Base-by-base conservation (phyloP, 129 eudicot genomes). In the Saussurea involucrata region DNA sequence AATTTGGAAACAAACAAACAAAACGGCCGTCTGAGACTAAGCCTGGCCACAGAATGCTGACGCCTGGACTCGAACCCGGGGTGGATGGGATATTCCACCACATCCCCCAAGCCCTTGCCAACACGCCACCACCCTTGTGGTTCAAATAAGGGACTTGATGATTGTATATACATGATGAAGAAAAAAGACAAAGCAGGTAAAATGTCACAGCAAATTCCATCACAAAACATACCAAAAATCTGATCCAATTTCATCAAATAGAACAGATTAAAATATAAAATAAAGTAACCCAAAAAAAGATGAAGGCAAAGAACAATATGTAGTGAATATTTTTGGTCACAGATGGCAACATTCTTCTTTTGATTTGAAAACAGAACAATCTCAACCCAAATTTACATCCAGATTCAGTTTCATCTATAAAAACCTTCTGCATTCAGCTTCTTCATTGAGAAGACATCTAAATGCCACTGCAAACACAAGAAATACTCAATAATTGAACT, bases 321-420 rank as follows among this genome's bases (percentile, higher is more conserved):
- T 65, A 72, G 42, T 72, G 27, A 63, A 69, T n/a, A 69, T 68
- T 9, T 78, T 63, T 78, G 72, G 70, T 58, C 69, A 78, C 63
- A 60, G 24, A 69, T 69, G 68, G 70, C 76, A 60, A 40, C 13
- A 20, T 22, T 49, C 28, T 67, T 67, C 22, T 27, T 42, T 42
- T 57, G 42, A 18, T 69, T 70, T 40, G 55, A 11, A 71, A 78
- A 78, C 61, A 69, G 76, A 63, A 27, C 27, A 13, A 32, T 75
- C 5, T 17, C 25, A 17, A 60, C 15, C 63, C 63, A 32, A 65
- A 80, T 80, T 64, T 79, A 71, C 73, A 78, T 20, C 72, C 24
- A 8, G 17, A 27, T 31, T 44, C 53, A 13, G 65, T 72, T 73
- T 34, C 29, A 80, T 66, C 63, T 80, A 32, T 66, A 33, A 18